Percentiles rank a stretch among this genome's conserved stretches.
These are phyloP conservation scores for Verbascum thapsus DNA, from an alignment of 257 asterid species.

Conservation along the genomic window DNA sequence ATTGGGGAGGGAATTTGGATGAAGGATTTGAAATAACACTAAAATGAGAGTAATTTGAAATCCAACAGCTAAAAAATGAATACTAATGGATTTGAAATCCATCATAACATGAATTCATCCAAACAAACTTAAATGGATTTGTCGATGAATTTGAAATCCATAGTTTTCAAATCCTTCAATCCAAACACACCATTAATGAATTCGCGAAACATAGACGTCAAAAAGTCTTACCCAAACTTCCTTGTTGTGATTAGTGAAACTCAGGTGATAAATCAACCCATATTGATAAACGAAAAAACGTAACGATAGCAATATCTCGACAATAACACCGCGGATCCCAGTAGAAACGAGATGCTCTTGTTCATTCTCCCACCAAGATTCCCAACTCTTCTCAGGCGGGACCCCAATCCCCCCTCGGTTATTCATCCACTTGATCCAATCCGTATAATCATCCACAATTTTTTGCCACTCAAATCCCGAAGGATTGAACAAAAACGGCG, in stretches of 20 bases:
- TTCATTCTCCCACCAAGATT: conserved; percentile 98
- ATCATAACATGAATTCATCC: too few relatives aligned
- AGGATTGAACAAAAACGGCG: conserved; percentile 92
- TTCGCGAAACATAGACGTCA: background rate
- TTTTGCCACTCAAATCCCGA: conserved; percentile 98
- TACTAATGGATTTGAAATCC: too few relatives aligned
- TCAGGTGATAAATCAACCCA: conserved; percentile 85
- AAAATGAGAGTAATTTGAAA: too few relatives aligned
- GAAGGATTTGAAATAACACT: too few relatives aligned
- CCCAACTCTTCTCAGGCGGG: conserved; percentile 89
- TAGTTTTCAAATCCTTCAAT: too few relatives aligned
- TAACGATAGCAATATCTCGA: conserved; percentile 77
- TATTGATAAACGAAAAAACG: conserved; percentile 88
- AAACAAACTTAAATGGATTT: too few relatives aligned
- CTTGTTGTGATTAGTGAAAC: conserved; percentile 46
- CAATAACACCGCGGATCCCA: conserved; percentile 68
- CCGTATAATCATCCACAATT: conserved; percentile 88
- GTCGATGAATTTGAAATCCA: too few relatives aligned
- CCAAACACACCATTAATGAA: too few relatives aligned
- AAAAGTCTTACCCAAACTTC: conserved; percentile 61
- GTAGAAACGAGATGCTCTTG: conserved; percentile 75
- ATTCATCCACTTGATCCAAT: conserved; percentile 92
- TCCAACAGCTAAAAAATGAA: too few relatives aligned
- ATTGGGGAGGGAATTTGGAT: too few relatives aligned
- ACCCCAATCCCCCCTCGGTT: conserved; percentile 94